These are phyloP conservation scores for Rhynchosporium graminicola DNA, from an alignment of 2,329 filamentous ascomycete species.

Conservation along the genomic window DNA sequence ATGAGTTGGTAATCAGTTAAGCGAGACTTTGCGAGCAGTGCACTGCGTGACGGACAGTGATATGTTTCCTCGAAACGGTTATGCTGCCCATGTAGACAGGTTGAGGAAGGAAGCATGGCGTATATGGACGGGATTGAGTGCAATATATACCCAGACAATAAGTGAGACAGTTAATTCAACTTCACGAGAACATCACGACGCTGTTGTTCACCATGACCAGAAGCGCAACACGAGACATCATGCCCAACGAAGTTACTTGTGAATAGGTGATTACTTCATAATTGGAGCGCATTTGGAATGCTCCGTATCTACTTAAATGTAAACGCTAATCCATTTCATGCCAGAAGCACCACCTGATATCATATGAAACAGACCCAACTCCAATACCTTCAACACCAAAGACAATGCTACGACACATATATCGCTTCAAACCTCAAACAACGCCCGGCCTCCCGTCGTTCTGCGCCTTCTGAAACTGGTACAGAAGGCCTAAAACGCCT, in stretches of 20 bases:
- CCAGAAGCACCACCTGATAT: constrained; percentile 3
- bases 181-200: background rate
- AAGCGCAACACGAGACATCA: background rate
- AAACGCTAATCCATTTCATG: background rate
- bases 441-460: constrained; percentile 45
- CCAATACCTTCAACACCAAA: background rate
- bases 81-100: no score
- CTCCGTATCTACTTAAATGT: background rate
- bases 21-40: no score
- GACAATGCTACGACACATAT: background rate
- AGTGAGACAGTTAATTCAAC: background rate
- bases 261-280: background rate
- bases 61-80: no score
- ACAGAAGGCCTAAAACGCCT: constrained; percentile 65
- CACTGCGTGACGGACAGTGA: no score
- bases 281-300: background rate
- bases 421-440: background rate
- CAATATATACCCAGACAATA: constrained; percentile 1
- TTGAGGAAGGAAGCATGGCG: background rate
- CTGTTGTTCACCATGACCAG: background rate
- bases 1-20: background rate
- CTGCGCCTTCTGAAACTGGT: constrained; percentile 67
- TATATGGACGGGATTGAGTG: background rate
- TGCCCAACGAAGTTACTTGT: background rate
- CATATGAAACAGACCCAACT: background rate